Evolutionary conservation across 306 rosid genomes (phyloP).

Genomic region (Ormosia semicastrata): DNA sequence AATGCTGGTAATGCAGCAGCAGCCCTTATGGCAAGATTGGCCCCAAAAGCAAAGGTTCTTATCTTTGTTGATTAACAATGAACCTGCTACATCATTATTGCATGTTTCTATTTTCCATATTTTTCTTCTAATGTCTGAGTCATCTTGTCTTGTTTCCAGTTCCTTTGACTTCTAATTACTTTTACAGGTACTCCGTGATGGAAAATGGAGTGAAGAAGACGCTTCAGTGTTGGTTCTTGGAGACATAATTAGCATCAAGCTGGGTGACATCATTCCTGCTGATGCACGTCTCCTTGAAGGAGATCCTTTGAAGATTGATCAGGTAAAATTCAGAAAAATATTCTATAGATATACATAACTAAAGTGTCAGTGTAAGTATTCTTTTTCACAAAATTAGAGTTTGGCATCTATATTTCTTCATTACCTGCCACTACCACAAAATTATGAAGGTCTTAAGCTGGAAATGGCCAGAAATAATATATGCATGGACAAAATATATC

Average conservation of each 20-base stretch:
- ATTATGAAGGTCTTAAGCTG: not conserved
- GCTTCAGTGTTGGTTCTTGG: conserved; percentile 75
- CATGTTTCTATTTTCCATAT: not conserved
- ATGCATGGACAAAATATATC: not conserved
- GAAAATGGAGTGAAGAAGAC: conserved; percentile 81
- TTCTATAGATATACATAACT: not conserved
- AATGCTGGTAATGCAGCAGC: conserved; percentile 88
- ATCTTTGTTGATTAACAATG: not conserved
- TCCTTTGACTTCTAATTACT: not conserved
- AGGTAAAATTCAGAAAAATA: conserved; percentile 33
- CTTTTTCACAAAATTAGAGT: not conserved
- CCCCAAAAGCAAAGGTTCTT: conserved; percentile 67
- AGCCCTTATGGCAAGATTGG: conserved; percentile 50
- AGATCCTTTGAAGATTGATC: conserved; percentile 81
- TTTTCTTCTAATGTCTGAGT: not conserved
- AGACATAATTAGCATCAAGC: conserved; percentile 74
- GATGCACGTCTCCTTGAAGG: conserved; percentile 82
- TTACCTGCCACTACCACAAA: not conserved
- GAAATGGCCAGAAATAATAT: not conserved
- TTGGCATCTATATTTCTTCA: not conserved
- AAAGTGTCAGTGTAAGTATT: not conserved
- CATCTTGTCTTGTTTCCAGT: not conserved
- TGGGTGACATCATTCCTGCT: conserved; percentile 77
- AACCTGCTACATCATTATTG: not conserved
- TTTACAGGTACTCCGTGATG: conserved; percentile 57